Evolutionary conservation across 192 early-diverging fungal species (phyloP), one percentile per base, ranked within the genome.

Genomic region (Coemansia sp.): DNA sequence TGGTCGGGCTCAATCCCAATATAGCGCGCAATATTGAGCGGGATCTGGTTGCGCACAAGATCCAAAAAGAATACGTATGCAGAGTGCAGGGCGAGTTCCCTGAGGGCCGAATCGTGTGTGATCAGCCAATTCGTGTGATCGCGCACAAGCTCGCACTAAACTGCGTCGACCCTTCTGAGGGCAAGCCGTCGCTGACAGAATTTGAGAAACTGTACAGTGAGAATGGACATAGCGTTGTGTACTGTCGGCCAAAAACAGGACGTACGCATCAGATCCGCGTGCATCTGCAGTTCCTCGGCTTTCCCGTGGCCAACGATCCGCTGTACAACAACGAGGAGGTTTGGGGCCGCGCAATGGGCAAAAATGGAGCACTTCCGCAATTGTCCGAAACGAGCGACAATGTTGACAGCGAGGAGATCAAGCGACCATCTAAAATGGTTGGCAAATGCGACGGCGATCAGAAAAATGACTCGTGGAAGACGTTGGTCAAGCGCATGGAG

Each of bases 201-300:
- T 98, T 98, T 73, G 75, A 85, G 32, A 69, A 83, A 8, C 65
- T 92, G 5, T 68, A 64, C 23, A 85, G 80, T 59, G 92, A 93
- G 65, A 86, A 87, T 0, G 48, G 57, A 1, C 85, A 90, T 3
- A 92, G 91, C 35, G 83, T 96, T 3, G 90, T 98, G 9, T 73
- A 84, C 60, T 92, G 91, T 62, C 75, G 85, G 47, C 97, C 97
- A 1, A 67, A 92, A 15, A 97, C 95, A 0, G 97, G 97, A 2
- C 81, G 97, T 27, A 97, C 95, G 11, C 97, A 98, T 60, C 97
- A 98, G 79, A 97, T 98, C 62, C 88, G 97, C 32, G 95, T 98
- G 47, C 97, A 98, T 65, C 69, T 98, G 29, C 92, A 94, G 77
- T 95, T 87, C 65, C 84, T 98, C 0, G 97, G 97, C 5, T 85